phyloP scores from a whole-genome alignment of 2,329 filamentous ascomycete species.

The Penicillium crustosum region DNA sequence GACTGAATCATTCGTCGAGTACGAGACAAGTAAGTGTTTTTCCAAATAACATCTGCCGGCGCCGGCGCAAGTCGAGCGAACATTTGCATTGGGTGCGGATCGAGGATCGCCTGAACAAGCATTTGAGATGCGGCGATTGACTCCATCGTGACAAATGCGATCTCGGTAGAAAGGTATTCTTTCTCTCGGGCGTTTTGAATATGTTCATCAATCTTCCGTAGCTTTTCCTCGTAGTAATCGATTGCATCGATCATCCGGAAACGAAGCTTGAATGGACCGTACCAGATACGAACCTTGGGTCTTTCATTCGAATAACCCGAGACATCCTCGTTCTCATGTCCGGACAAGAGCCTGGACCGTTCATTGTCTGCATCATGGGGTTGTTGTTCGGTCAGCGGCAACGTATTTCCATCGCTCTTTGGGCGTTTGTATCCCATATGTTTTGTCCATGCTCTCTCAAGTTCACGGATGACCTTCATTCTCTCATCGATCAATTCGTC shows the following conservation, averaged over 20 bases:
- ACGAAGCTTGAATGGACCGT: constrained; percentile 71
- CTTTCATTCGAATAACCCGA: constrained; percentile 50
- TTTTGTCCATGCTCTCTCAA: constrained; percentile 82
- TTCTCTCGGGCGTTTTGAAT: constrained; percentile 70
- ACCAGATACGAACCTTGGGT: constrained; percentile 73
- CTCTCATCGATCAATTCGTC: constrained; percentile 72
- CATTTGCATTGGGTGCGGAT: constrained; percentile 82
- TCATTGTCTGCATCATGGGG: constrained; percentile 55
- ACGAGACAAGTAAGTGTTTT: constrained; percentile 82
- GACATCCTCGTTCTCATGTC: constrained; percentile 42
- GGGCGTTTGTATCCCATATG: constrained; percentile 62
- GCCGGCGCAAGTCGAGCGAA: constrained; percentile 83
- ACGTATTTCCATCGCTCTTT: constrained; percentile 42
- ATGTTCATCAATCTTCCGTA: constrained; percentile 74
- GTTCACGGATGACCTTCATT: constrained; percentile 62
- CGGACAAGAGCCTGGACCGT: constrained; percentile 59
- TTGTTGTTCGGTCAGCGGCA: constrained; percentile 54
- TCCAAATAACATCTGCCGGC: constrained; percentile 91
- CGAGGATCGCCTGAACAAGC: constrained; percentile 91
- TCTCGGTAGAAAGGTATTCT: constrained; percentile 72
- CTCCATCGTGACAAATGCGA: constrained; percentile 97
- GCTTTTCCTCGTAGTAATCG: constrained; percentile 86
- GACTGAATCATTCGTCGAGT: constrained; percentile 71
- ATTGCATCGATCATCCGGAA: constrained; percentile 81
- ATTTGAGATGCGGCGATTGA: constrained; percentile 90